These are phyloP conservation scores for Colletotrichum tofieldiae DNA, from an alignment of 2,329 filamentous ascomycete genomes.

Conservation along the genomic window DNA sequence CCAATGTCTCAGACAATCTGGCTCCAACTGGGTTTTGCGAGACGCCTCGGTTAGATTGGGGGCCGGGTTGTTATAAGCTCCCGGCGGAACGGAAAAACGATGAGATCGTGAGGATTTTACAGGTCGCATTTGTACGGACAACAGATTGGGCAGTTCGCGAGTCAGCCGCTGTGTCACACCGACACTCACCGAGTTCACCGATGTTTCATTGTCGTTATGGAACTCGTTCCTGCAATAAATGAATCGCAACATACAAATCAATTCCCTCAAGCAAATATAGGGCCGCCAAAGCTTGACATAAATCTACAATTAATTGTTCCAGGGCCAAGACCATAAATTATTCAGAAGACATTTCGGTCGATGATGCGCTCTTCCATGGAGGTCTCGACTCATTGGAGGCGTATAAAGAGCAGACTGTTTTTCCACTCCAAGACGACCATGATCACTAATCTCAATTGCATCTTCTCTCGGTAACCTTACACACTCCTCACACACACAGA, in stretches of 20 bases:
- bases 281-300: fast-evolving
- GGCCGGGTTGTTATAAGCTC: neutral
- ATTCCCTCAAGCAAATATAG: too few species aligned
- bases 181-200: neutral
- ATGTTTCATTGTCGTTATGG: neutral
- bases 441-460: too few species aligned
- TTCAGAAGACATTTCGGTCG: neutral
- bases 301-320: too few species aligned
- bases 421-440: too few species aligned
- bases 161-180: slow-evolving; percentile 25
- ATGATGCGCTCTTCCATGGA: neutral
- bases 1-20: slow-evolving; percentile 11
- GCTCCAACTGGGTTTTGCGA: neutral
- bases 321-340: too few species aligned
- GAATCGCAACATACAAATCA: neutral
- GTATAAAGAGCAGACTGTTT: neutral
- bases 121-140: neutral
- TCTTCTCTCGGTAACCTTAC: too few species aligned
- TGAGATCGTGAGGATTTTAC: neutral
- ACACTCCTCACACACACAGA: neutral
- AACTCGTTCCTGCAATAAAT: neutral
- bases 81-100: slow-evolving; percentile 42
- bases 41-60: neutral
- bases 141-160: slow-evolving; percentile 27
- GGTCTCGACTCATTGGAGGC: neutral